These are phyloP conservation scores for Digitaria exilis DNA, from an alignment of 202 grass and related monocot species.

Conservation along the genomic window DNA sequence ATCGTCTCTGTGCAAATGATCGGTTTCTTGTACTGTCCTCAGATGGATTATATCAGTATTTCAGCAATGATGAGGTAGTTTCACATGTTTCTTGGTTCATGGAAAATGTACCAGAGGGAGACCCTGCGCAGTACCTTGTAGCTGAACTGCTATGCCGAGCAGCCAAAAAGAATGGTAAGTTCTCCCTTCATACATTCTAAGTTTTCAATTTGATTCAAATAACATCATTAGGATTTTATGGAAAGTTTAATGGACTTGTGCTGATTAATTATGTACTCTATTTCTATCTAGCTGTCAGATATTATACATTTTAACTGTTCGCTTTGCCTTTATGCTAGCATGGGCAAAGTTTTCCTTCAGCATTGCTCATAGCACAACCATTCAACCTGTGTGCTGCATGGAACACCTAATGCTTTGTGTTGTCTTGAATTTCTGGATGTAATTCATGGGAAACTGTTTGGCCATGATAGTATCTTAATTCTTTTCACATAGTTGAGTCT, in stretches of 20 bases:
- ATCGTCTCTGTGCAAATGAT: constrained; percentile 67
- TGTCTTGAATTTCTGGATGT: neutral
- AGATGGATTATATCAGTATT: constrained; percentile 94
- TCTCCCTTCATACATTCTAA: constrained; percentile 18
- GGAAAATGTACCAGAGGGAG: constrained; percentile 90
- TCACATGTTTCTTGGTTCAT: constrained; percentile 89
- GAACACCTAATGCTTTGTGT: neutral
- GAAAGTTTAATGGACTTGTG: neutral
- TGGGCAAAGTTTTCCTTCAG: neutral
- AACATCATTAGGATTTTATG: neutral
- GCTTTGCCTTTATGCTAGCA: neutral
- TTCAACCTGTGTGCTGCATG: neutral
- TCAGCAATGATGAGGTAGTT: constrained; percentile 91
- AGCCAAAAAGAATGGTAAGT: constrained; percentile 89
- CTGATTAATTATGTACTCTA: neutral
- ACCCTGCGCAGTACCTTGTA: constrained; percentile 88
- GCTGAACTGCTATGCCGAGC: constrained; percentile 85
- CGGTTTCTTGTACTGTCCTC: constrained; percentile 84
- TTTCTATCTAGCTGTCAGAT: neutral
- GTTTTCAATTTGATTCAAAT: neutral
- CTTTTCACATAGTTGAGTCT: neutral
- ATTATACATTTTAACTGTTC: neutral
- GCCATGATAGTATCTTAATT: too few relatives aligned
- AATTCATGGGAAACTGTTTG: neutral
- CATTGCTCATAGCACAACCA: neutral